Percentiles rank a stretch among this genome's conserved stretches.
These are phyloP conservation scores for Backusella tuberculispora DNA, from an alignment of 192 early-diverging fungal genomes.

Conservation along the genomic window DNA sequence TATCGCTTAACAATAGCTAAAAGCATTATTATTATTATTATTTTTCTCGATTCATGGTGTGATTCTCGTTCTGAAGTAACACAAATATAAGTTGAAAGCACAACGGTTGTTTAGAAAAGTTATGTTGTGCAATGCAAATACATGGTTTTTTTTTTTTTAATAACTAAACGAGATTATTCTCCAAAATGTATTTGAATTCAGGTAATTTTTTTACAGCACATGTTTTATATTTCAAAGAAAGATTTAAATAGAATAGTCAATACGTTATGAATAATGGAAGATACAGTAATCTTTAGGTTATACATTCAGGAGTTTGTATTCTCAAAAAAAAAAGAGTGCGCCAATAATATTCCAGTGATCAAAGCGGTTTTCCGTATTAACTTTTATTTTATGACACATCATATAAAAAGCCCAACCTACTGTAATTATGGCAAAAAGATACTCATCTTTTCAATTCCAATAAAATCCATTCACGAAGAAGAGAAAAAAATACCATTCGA, in stretches of 20 bases:
- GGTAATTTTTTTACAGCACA: not conserved
- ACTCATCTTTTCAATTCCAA: not conserved
- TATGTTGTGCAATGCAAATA: slow-evolving; percentile 1
- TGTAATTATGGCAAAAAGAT: too few species aligned
- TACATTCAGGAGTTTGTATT: not conserved
- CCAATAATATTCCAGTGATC: not conserved
- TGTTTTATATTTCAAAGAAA: not conserved
- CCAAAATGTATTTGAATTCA: not conserved
- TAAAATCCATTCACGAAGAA: not conserved
- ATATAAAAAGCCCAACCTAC: too few species aligned
- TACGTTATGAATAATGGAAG: not conserved
- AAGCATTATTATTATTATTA: not conserved
- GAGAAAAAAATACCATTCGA: too few species aligned
- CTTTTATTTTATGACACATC: not conserved
- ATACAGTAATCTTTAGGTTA: not conserved
- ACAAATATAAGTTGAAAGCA: not conserved
- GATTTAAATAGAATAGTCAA: not conserved
- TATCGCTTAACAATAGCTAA: not conserved
- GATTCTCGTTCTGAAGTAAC: slow-evolving; percentile 1
- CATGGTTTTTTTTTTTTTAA: not conserved
- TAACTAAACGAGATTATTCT: not conserved
- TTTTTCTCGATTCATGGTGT: slow-evolving; percentile 1
- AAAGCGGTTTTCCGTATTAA: not conserved
- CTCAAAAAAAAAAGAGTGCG: not conserved
- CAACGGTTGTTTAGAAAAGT: not conserved